Base-by-base conservation (phyloP, 768 basidiomycete species). In the Phaffia tasmanica region DNA sequence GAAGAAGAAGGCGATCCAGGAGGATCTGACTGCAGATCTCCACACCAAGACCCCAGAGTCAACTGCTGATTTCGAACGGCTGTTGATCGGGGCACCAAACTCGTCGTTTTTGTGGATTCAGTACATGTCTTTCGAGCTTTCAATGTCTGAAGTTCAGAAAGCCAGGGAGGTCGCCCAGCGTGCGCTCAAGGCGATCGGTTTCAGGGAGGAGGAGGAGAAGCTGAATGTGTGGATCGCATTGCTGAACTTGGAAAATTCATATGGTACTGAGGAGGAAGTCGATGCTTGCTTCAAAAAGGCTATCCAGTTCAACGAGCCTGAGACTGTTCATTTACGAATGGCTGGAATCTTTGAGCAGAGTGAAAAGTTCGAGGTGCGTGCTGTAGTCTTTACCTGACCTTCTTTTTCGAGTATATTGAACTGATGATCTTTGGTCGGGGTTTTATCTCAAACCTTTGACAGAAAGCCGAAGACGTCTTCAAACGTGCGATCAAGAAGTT, bases 101-200 rank as follows among this genome's bases (percentile, higher is more conserved):
- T 98, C 93, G 8, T 98, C 95, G 0, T 95, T 87, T 77, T 81
- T 98, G 46, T 99, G 95, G 95, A 86, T 99, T 67, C 93, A 97
- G 76, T 99, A 92, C 76, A 98, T 99, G 91, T 94, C 95, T 11
- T 94, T 97, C 83, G 90, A 93, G 72, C 80, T 98, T 15, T 91
- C 91, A 71, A 82, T 99, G n/a, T 89, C 93, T 35, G 94, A 99
- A 77, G 80, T 95, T 64, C 93, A 92, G 72, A 95, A 93, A 76
- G 95, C 94, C 18, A 83, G 91, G 54, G 85, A 87, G 74, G 85
- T 92, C 61, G 93, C 85, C 57, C 82, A 83, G 62, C 84, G 89
- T 27, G 94, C 92, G 5, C 80, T 97, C 55, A 80, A 83, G 69
- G 86, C 86, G 15, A 98, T 99, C 78, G 87, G 82, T 74, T 97